A percentile compares a stretch with the other conserved stretches of the same genome.
phyloP scores from a whole-genome alignment of 139 green algal genomes.

The Trebouxia sp. region DNA sequence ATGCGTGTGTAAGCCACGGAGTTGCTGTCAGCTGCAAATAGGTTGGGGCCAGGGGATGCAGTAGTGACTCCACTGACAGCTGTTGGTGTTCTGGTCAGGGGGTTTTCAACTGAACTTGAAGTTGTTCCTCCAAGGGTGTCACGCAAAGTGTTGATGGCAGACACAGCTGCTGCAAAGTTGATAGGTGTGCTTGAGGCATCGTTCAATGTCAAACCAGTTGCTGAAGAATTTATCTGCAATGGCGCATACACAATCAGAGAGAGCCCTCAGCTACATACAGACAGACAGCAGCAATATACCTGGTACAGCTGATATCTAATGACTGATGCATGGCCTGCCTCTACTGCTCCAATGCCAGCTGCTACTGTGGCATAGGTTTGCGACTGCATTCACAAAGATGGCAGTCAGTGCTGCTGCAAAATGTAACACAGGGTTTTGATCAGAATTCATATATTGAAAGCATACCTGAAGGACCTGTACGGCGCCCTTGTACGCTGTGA shows the following conservation, averaged over 20 bases:
- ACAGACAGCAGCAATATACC: not conserved
- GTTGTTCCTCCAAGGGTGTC: not conserved
- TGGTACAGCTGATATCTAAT: not conserved
- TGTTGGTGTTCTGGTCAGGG: not conserved
- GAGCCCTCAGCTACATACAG: no score
- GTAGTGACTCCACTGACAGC: not conserved
- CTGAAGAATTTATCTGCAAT: not conserved
- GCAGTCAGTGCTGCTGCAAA: no score
- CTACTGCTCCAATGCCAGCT: not conserved
- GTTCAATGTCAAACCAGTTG: not conserved
- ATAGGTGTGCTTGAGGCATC: not conserved
- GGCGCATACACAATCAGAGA: no score
- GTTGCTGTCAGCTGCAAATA: not conserved
- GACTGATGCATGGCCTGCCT: not conserved
- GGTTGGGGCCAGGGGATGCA: not conserved
- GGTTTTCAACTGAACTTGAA: not conserved
- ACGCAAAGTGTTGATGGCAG: not conserved
- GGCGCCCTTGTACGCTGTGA: conserved; percentile 10
- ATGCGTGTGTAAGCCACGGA: not conserved
- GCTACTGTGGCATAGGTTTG: not conserved
- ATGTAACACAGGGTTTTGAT: no score
- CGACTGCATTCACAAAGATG: no score
- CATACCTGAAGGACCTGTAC: not conserved
- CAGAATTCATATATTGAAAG: no score
- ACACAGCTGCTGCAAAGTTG: not conserved